phyloP scores from a whole-genome alignment of 2,329 filamentous ascomycete species.

The Hymenoscyphus scutula region DNA sequence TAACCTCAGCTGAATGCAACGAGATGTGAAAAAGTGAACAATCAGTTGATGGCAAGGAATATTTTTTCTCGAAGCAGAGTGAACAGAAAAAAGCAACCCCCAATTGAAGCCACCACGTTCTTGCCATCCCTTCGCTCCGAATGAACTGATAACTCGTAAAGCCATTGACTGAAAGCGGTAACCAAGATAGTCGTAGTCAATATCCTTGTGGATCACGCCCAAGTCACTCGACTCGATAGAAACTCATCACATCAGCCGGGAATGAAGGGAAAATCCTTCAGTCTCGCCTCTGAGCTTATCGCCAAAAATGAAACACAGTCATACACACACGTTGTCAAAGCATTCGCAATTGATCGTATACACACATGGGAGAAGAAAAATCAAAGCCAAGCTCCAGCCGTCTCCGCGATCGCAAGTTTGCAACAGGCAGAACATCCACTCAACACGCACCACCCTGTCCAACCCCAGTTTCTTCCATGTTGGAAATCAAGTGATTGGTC shows the following conservation, averaged over 20 bases:
- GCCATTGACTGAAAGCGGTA: not conserved
- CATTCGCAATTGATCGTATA: not conserved
- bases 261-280: not conserved
- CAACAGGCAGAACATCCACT: not conserved
- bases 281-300: not conserved
- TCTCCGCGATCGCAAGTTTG: constrained; percentile 6
- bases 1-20: too few relatives aligned
- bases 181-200: not conserved
- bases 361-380: constrained; percentile 3
- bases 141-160: not conserved
- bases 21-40: not conserved
- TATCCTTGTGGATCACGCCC: not conserved
- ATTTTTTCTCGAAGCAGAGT: not conserved
- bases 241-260: not conserved
- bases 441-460: not conserved
- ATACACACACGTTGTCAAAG: not conserved
- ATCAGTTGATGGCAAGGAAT: not conserved
- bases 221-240: not conserved
- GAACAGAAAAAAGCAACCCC: not conserved
- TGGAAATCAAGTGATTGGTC: not conserved
- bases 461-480: not conserved
- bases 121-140: not conserved
- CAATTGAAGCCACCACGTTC: not conserved
- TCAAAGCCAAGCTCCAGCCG: not conserved
- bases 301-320: not conserved